Conservation (phyloP, 352 stramenopile genomes). For the Peronosclerospora sorghi region DNA sequence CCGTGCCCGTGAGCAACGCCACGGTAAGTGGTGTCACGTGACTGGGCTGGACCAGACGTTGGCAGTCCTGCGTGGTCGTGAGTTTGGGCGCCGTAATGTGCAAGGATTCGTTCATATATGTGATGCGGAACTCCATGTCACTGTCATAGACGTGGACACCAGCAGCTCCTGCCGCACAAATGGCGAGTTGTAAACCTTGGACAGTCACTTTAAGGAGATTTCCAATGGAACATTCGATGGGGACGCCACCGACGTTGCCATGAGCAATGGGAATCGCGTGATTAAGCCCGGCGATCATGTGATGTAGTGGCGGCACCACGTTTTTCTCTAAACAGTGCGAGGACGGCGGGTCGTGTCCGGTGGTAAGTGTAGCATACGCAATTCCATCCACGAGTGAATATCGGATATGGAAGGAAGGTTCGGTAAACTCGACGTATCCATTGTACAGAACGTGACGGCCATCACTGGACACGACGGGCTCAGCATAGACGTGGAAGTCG, state of each 20-base stretch:
- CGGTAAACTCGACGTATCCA: constrained; percentile 17
- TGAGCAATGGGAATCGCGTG: constrained; percentile 6
- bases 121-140: constrained; percentile 20
- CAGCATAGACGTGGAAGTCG: constrained; percentile 27
- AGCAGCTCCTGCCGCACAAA: constrained; percentile 16
- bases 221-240: constrained; percentile 20
- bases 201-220: constrained; percentile 26
- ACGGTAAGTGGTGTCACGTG: constrained; percentile 10
- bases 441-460: constrained; percentile 22
- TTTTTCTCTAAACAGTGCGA: constrained; percentile 14
- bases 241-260: constrained; percentile 4
- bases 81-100: constrained; percentile 13
- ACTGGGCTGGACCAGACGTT: constrained; percentile 9
- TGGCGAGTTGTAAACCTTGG: constrained; percentile 14
- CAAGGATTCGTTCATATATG: constrained; percentile 14
- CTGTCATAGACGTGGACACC: constrained; percentile 18
- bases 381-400: constrained; percentile 26
- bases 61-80: constrained; percentile 2
- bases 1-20: constrained; percentile 22
- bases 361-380: constrained; percentile 18
- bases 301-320: constrained; percentile 18
- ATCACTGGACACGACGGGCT: constrained; percentile 19
- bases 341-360: not conserved
- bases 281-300: constrained; percentile 19
- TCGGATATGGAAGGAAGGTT: constrained; percentile 14